Conservation (phyloP, 2,329 filamentous ascomycete species). For the Ilyonectria robusta region DNA sequence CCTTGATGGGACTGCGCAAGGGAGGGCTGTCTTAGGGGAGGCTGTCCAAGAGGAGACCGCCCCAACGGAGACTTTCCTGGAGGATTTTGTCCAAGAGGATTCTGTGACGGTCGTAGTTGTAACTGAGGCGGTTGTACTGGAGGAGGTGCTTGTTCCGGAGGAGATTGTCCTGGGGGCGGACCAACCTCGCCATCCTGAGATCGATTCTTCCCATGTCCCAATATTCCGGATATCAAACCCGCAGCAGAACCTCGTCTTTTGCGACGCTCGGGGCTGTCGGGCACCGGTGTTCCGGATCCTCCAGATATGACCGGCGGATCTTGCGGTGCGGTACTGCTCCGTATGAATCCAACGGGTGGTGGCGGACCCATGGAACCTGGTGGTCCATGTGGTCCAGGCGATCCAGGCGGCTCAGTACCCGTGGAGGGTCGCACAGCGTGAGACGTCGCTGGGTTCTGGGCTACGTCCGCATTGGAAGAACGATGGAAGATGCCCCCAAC, state of each 20-base stretch:
- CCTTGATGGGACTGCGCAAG: slow-evolving; percentile 1
- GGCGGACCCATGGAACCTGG: slow-evolving; percentile 30
- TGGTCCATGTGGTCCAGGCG: slow-evolving; percentile 27
- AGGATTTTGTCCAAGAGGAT: slow-evolving; percentile 27
- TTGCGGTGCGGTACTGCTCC: slow-evolving; percentile 43
- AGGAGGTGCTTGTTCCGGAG: neutral
- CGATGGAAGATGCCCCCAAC: slow-evolving; percentile 49
- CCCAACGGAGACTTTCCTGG: slow-evolving; percentile 12
- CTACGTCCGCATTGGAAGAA: slow-evolving; percentile 35
- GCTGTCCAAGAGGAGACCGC: slow-evolving; percentile 15
- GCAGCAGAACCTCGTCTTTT: slow-evolving; percentile 50
- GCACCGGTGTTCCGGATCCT: slow-evolving; percentile 12
- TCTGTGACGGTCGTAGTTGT: slow-evolving; percentile 33
- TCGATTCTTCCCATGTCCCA: slow-evolving; percentile 46
- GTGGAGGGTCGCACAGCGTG: slow-evolving; percentile 35
- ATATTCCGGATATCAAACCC: slow-evolving; percentile 48
- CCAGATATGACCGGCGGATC: slow-evolving; percentile 31
- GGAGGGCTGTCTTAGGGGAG: neutral
- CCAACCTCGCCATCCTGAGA: slow-evolving; percentile 15
- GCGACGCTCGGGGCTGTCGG: slow-evolving; percentile 38
- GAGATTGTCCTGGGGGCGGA: slow-evolving; percentile 28
- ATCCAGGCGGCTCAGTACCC: slow-evolving; percentile 30
- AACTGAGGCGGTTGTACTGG: slow-evolving; percentile 14
- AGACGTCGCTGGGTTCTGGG: slow-evolving; percentile 38
- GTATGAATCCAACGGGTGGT: slow-evolving; percentile 30